phyloP scores from a whole-genome alignment of 208 protist genomes.

The Leishmania turanica region DNA sequence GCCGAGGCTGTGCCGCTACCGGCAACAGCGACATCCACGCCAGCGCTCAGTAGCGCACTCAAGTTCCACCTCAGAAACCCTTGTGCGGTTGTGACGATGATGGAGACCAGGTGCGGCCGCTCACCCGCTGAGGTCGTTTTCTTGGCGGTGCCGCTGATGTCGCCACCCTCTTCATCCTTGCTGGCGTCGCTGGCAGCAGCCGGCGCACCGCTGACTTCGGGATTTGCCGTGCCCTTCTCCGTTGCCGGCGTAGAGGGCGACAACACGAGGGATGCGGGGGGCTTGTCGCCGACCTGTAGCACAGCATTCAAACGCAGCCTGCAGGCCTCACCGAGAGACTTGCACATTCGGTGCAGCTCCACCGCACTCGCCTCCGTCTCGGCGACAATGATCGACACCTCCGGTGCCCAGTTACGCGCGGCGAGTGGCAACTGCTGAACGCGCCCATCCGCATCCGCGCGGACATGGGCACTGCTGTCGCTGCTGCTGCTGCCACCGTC shows the following conservation, averaged over 20 bases:
- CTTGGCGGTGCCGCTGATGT: neutral
- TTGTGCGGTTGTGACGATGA: slow-evolving; percentile 33
- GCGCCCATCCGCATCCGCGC: slow-evolving; percentile 15
- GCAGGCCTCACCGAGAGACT: slow-evolving; percentile 16
- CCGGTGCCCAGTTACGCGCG: slow-evolving; percentile 27
- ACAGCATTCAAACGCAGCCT: slow-evolving; percentile 2
- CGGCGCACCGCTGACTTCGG: neutral
- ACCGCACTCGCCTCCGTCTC: slow-evolving; percentile 32
- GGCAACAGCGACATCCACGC: slow-evolving; percentile 16
- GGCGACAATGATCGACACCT: slow-evolving; percentile 43
- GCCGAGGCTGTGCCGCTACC: neutral
- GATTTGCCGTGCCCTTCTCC: neutral
- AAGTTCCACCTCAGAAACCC: slow-evolving; percentile 32
- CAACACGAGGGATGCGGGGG: slow-evolving; percentile 22
- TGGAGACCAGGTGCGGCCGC: slow-evolving; percentile 17
- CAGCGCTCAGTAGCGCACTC: slow-evolving; percentile 21
- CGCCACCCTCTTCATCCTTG: neutral
- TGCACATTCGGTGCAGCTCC: slow-evolving; percentile 27
- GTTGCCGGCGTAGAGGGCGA: neutral
- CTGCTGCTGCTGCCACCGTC: neutral
- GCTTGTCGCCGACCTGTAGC: slow-evolving; percentile 1
- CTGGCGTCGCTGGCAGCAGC: slow-evolving; percentile 4
- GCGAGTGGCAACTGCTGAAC: slow-evolving; percentile 12
- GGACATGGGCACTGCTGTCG: neutral
- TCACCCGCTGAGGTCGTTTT: neutral